Evolutionary conservation across 768 basidiomycete species (phyloP).

Genomic region (Trametes cubensis): DNA sequence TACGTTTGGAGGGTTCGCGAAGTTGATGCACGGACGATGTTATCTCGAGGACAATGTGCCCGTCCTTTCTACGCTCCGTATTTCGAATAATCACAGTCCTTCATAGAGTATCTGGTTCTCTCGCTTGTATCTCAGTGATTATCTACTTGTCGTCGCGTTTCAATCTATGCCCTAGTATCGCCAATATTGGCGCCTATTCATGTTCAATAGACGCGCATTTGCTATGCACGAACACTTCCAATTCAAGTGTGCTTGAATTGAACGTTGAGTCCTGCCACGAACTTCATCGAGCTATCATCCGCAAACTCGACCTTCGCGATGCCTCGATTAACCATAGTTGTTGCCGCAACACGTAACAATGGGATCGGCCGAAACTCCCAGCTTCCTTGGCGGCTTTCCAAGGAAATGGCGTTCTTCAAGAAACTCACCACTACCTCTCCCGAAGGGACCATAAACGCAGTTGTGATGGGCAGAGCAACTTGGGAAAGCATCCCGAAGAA

Average conservation of each 20-base stretch:
- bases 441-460: conserved; percentile 61
- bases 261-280: not conserved
- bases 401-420: conserved; percentile 94
- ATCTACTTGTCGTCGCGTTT: no score
- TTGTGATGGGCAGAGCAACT: conserved; percentile 95
- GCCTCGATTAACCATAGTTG: conserved; percentile 79
- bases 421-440: conserved; percentile 68
- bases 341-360: conserved; percentile 84
- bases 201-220: no score
- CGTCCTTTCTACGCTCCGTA: no score
- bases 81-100: no score
- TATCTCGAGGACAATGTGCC: no score
- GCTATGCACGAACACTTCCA: no score
- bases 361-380: conserved; percentile 80
- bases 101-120: no score
- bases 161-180: no score
- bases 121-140: no score
- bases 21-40: no score
- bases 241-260: not conserved
- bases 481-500: conserved; percentile 95
- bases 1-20: not conserved
- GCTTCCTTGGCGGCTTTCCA: conserved; percentile 88
- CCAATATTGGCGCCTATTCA: no score
- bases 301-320: not conserved
- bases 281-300: not conserved